These are phyloP conservation scores for Melampsora americana DNA, from an alignment of 1,284 basidiomycete genomes.

Conservation along the genomic window DNA sequence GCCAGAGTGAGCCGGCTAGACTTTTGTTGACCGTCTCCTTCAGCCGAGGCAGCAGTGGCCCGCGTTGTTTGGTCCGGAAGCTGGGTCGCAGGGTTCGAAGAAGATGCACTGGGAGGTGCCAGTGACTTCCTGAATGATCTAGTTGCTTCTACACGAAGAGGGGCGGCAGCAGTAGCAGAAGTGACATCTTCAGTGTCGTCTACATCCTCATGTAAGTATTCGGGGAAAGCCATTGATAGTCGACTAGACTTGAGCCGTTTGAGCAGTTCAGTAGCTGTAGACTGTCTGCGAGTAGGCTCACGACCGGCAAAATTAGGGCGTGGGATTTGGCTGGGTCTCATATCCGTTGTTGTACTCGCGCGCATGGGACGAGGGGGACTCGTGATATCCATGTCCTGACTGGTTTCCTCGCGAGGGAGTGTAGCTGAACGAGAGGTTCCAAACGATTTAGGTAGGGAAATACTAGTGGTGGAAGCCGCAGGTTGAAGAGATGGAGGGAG, in stretches of 20 bases:
- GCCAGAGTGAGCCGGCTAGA: slow-evolving; percentile 21
- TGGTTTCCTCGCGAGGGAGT: slow-evolving; percentile 5
- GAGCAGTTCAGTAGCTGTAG: background rate
- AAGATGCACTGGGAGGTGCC: background rate
- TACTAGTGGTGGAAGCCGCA: background rate
- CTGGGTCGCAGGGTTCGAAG: background rate
- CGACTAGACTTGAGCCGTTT: slow-evolving; percentile 21
- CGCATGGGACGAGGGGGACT: slow-evolving; percentile 4
- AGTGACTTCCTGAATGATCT: background rate
- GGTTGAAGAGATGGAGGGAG: background rate
- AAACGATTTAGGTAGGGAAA: background rate
- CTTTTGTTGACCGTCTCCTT: slow-evolving; percentile 7
- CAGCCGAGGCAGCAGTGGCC: background rate
- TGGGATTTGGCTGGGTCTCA: background rate
- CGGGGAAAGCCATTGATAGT: slow-evolving; percentile 27
- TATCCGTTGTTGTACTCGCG: background rate
- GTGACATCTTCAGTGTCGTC: slow-evolving; percentile 33
- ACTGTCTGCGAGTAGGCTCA: slow-evolving; percentile 21
- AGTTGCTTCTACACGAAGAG: background rate
- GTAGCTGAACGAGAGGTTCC: background rate
- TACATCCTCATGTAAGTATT: slow-evolving; percentile 12
- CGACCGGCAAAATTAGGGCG: background rate
- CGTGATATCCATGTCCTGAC: slow-evolving; percentile 25
- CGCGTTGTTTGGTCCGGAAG: background rate
- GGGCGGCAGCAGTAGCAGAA: background rate